Base-by-base conservation (phyloP, 257 asterid genomes). In the Lithospermum erythrorhizon region DNA sequence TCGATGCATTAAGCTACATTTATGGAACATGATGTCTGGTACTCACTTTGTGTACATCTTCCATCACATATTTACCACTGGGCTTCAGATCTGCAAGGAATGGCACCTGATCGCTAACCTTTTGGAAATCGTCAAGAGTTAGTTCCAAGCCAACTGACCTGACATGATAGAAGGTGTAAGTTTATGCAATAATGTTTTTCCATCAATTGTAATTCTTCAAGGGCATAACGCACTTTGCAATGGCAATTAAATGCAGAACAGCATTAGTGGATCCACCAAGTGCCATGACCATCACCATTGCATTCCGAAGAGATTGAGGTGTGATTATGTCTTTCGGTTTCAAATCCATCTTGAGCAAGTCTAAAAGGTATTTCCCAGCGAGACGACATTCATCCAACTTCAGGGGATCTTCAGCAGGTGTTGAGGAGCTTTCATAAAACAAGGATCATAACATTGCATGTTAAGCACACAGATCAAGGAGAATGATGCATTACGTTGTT, bases 231-330 rank as follows among this genome's bases (percentile, higher is more conserved):
- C 66, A 88, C 98, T 85, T 88, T 25, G 98, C 95, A 67, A 91
- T 88, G 68, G 98, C 98, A 79, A 88, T 91, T 70, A 88, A 84
- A 84, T 91, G 98, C 61, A 91, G 67, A 72, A 91, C 97, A n/a
- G 98, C 98, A 72, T 91, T 91, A n/a, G 98, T 91, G 15, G 98
- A 91, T 58, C 98, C 98, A 59, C 98, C 98, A 48, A 88, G 81
- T 47, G 98, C 97, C 97, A 88, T 91, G 70, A 88, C 95, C 74
- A 82, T 76, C 62, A 86, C 98, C 94, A 91, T 91, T 7, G 98
- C 97, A 68, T 91, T 91, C 25, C 74, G 87, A 48, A 91, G 68
- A 24, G 98, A 88, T 63, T 74, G 80, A 0, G 81, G 82, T 27
- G 98, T 91, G 77, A 91, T 86, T 62, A 91, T 91, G 75, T 88